Evolutionary conservation across 805 yeast genomes (phyloP), one percentile per base, ranked within the genome.

Genomic region (Yarrowia bubula): DNA sequence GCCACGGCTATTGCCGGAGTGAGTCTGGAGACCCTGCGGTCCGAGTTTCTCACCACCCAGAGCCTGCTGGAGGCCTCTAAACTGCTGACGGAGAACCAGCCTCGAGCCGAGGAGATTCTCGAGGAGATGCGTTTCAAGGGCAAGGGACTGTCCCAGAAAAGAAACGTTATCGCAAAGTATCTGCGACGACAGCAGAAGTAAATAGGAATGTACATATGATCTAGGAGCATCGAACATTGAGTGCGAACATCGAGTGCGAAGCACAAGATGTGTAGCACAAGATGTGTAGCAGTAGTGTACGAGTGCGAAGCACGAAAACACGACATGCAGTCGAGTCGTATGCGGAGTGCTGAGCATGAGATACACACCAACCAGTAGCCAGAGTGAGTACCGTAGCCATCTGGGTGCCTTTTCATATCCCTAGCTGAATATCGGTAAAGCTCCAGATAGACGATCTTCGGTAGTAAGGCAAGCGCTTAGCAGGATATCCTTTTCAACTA

Each of bases 131-230:
- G 81, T 10, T 43, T 43, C n/a, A 3, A 31, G 5, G 64, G 43
- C 17, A 33, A 33, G 22, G 18, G 43, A n/a, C 22, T 43, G 17
- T 43, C 51, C 17, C 64, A 58, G 42, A 58, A 58, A 74, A 73
- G 65, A 69, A 74, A 62, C 71, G 79, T 37, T 75, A 77, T 17
- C 42, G 66, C 32, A 69, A 82, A 68, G 82, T 83, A 72, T 78
- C 77, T 61, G 80, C 35, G 53, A 32, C n/a, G 72, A 90, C 8
- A 32, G 28, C 33, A 15, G 28, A 9, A 89, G 78, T 92, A 92
- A 75, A 75, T 90, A 51, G 28, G 70, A 82, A 91, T 73, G 89
- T 88, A 75, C 86, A 81, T 73, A 77, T 42, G 46, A 17, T 42
- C n/a, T 38, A 18, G 43, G 47, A 43, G 31, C 28, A n/a, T n/a